These are phyloP conservation scores for Hydnomerulius pinastri DNA, from an alignment of 768 basidiomycete species.

Conservation along the genomic window DNA sequence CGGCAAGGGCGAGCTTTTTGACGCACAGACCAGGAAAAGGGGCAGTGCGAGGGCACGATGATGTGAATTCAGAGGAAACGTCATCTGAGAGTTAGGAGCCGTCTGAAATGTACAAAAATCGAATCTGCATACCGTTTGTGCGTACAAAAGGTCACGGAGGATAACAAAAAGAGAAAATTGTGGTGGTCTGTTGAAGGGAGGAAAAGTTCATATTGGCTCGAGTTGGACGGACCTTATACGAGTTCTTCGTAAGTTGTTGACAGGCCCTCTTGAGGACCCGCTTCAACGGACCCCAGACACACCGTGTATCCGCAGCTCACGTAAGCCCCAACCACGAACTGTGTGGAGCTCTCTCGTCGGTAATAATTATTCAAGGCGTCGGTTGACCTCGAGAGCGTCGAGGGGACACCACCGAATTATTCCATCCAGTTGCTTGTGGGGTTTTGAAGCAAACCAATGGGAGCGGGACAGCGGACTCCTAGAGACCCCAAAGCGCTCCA, in stretches of 20 bases:
- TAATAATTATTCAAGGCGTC: background rate
- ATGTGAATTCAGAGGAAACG: background rate
- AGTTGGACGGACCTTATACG: constrained; percentile 62
- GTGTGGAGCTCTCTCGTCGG: background rate
- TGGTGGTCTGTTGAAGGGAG: constrained; percentile 42
- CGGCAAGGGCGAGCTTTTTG: constrained; percentile 18
- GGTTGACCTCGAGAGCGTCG: background rate
- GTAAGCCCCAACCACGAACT: constrained; percentile 11
- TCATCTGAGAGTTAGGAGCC: constrained; percentile 7
- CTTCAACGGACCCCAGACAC: constrained; percentile 31
- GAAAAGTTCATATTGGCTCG: constrained; percentile 52
- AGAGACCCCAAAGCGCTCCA: constrained; percentile 4
- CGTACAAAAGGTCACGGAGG: constrained; percentile 9
- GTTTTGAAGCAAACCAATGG: background rate
- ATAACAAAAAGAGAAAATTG: constrained; percentile 21
- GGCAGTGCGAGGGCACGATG: constrained; percentile 19
- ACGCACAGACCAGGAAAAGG: constrained; percentile 34
- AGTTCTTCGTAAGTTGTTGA: constrained; percentile 30
- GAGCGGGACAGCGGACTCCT: constrained; percentile 5
- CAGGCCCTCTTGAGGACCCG: constrained; percentile 21
- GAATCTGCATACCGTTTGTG: constrained; percentile 12
- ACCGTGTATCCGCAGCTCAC: constrained; percentile 12
- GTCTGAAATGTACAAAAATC: background rate
- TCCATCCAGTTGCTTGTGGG: background rate
- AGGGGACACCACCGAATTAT: constrained; percentile 1